These are phyloP conservation scores for Candida ipomoeae DNA, from an alignment of 805 yeast species.

Conservation along the genomic window DNA sequence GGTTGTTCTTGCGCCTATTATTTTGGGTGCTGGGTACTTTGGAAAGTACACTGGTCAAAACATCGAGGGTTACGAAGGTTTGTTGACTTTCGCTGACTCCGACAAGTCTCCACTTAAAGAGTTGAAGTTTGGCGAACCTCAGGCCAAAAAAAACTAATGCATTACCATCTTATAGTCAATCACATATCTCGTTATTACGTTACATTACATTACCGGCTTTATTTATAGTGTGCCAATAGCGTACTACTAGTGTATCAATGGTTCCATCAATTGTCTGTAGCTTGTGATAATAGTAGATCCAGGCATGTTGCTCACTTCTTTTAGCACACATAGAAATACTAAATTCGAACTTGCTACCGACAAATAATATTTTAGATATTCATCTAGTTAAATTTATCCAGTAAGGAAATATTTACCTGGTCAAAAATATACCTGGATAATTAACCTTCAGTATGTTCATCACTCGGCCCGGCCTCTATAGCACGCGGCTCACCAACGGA, in stretches of 20 bases:
- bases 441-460: not conserved
- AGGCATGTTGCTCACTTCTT: no score
- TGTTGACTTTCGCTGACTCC: conserved; percentile 32
- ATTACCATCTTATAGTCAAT: conserved; percentile 1
- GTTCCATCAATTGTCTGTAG: no score
- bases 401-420: no score
- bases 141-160: conserved; percentile 16
- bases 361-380: no score
- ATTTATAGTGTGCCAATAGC: no score
- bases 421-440: no score
- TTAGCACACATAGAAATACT: no score
- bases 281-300: no score
- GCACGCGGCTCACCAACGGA: not conserved
- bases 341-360: no score
- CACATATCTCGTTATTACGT: not conserved
- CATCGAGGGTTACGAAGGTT: conserved; percentile 29
- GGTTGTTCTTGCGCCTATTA: conserved; percentile 37
- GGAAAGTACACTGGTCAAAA: conserved; percentile 29
- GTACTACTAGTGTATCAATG: no score
- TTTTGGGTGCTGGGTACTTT: conserved; percentile 31
- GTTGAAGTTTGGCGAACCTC: conserved; percentile 37
- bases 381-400: no score
- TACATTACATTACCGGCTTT: no score
- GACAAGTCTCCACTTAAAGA: conserved; percentile 38
- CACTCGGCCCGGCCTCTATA: not conserved